Percentiles rank a stretch among this genome's conserved stretches.
These are phyloP conservation scores for Salix exigua DNA, from an alignment of 345 rosid species.

Conservation along the genomic window DNA sequence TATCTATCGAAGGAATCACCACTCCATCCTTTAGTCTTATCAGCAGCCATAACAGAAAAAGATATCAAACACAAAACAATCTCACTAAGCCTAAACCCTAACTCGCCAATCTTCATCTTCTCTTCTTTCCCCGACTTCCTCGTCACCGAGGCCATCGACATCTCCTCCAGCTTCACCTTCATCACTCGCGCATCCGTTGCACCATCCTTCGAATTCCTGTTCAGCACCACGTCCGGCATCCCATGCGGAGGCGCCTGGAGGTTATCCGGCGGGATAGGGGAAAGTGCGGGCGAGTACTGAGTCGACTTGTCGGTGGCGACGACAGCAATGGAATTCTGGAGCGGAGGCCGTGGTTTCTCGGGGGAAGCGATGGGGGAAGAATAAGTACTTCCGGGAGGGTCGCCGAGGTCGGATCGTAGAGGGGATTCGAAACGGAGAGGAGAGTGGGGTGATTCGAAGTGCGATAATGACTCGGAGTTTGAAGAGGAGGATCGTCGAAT, in stretches of 20 bases:
- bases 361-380: slow-evolving; percentile 46
- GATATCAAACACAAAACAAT: slow-evolving; percentile 76
- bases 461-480: slow-evolving; percentile 45
- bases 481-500: slow-evolving; percentile 52
- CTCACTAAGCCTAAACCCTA: slow-evolving; percentile 67
- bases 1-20: slow-evolving; percentile 97
- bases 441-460: slow-evolving; percentile 58
- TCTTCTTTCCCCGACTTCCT: slow-evolving; percentile 42
- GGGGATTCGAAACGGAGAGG: slow-evolving; percentile 71
- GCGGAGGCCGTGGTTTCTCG: slow-evolving; percentile 24
- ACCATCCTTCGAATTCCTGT: slow-evolving; percentile 45
- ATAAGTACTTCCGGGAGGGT: slow-evolving; percentile 24
- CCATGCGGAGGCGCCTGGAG: slow-evolving; percentile 5
- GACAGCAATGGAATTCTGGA: slow-evolving; percentile 44
- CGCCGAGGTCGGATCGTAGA: slow-evolving; percentile 58
- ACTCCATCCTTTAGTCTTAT: slow-evolving; percentile 94
- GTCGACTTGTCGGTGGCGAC: slow-evolving; percentile 45
- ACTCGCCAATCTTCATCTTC: slow-evolving; percentile 34
- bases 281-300: slow-evolving; percentile 40
- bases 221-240: slow-evolving; percentile 29
- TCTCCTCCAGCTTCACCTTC: slow-evolving; percentile 31
- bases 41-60: slow-evolving; percentile 93
- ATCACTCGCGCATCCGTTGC: slow-evolving; percentile 12
- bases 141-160: slow-evolving; percentile 18
- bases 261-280: slow-evolving; percentile 28